These are phyloP conservation scores for Colletotrichum cordylinicola DNA, from an alignment of 2,329 filamentous ascomycete genomes.

Conservation along the genomic window DNA sequence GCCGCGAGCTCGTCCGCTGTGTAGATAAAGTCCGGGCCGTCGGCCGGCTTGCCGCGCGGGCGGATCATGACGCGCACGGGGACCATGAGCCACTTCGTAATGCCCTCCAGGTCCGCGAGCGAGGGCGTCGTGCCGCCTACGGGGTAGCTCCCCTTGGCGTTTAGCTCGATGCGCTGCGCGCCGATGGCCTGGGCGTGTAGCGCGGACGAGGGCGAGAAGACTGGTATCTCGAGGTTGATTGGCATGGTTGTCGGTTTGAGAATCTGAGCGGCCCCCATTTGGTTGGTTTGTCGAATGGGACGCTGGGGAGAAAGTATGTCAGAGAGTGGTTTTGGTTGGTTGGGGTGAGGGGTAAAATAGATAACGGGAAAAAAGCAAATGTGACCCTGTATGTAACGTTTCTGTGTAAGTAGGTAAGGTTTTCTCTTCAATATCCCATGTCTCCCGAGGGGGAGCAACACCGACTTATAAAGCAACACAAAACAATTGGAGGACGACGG, in stretches of 20 bases:
- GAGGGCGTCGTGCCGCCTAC: conserved; percentile 58
- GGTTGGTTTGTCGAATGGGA: neutral
- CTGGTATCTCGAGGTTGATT: conserved; percentile 55
- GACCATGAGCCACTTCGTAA: conserved; percentile 30
- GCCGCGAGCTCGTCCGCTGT: conserved; percentile 42
- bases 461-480: neutral
- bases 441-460: neutral
- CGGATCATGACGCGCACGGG: conserved; percentile 63
- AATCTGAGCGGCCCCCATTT: neutral
- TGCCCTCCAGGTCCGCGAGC: conserved; percentile 38
- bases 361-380: neutral
- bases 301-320: neutral
- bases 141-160: conserved; percentile 54
- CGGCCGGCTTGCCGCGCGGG: conserved; percentile 43
- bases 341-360: neutral
- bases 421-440: neutral
- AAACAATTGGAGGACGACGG: neutral
- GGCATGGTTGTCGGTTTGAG: conserved; percentile 3
- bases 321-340: neutral
- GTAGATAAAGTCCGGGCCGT: conserved; percentile 54
- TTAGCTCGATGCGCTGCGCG: conserved; percentile 59
- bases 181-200: conserved; percentile 45
- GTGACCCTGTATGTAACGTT: neutral
- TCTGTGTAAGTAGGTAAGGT: neutral
- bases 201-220: conserved; percentile 53